Percentiles rank a stretch among this genome's conserved stretches.
Conservation (phyloP, 2,329 filamentous ascomycete genomes). For the Aspergillus piperis region DNA sequence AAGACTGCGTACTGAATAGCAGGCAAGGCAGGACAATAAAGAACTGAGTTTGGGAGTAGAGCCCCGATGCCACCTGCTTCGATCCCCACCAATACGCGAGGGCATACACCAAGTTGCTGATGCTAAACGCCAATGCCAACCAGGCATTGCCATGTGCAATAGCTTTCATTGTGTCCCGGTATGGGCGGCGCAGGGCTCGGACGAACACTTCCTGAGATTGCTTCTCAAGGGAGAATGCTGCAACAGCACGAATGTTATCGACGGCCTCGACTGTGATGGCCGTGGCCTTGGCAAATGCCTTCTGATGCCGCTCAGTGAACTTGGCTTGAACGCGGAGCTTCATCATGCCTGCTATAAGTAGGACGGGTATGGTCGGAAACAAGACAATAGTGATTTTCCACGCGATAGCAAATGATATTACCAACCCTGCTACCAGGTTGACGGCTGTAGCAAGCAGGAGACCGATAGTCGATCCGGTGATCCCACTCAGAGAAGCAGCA, state of each 20-base stretch:
- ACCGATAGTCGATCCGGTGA: slow-evolving; percentile 70
- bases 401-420: slow-evolving; percentile 68
- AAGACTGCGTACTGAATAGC: slow-evolving; percentile 70
- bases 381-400: slow-evolving; percentile 77
- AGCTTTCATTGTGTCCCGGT: slow-evolving; percentile 49
- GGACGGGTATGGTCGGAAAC: slow-evolving; percentile 66
- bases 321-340: slow-evolving; percentile 61
- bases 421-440: slow-evolving; percentile 67
- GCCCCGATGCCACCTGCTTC: slow-evolving; percentile 65
- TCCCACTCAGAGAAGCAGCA: slow-evolving; percentile 64
- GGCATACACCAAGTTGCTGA: slow-evolving; percentile 68
- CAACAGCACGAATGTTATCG: slow-evolving; percentile 53
- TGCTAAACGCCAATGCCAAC: slow-evolving; percentile 44
- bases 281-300: slow-evolving; percentile 53
- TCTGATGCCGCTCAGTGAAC: slow-evolving; percentile 57
- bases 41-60: slow-evolving; percentile 67
- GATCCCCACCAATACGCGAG: slow-evolving; percentile 81
- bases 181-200: slow-evolving; percentile 47
- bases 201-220: slow-evolving; percentile 49
- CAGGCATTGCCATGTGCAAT: slow-evolving; percentile 49
- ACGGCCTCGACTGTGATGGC: slow-evolving; percentile 43
- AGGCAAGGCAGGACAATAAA: slow-evolving; percentile 72
- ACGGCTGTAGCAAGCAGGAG: slow-evolving; percentile 68
- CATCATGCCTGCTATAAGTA: slow-evolving; percentile 69
- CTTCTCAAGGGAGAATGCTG: slow-evolving; percentile 54